Base-by-base conservation (phyloP, 768 basidiomycete genomes). In the Leccinum subtestaceum region DNA sequence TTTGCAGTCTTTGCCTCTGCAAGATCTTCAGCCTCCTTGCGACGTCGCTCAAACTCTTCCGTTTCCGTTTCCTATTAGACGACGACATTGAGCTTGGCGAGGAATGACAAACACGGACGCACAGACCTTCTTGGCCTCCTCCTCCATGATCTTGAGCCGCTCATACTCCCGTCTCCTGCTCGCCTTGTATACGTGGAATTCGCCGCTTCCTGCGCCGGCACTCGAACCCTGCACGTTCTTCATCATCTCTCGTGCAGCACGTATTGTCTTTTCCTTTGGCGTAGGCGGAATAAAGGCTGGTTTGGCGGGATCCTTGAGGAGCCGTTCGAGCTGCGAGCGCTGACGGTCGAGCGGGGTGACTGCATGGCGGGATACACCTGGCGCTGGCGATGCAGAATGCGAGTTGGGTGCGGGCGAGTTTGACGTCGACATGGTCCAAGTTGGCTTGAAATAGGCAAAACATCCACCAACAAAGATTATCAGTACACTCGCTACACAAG, bases 101-200 rank as follows among this genome's bases (percentile, higher is more conserved):
- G 2, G 7, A 38, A 36, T 19, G 40, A 51, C 23, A 34, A 10
- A 4, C 32, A 25, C 11, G 8, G 46, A 51, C 12, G 11, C 17
- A 59, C 84, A 59, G 67, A 93, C 97, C 74, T 89, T 88, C 67
- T 83, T 81, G 5, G 86, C 71, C 60, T 85, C 78, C 60, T 98
- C 95, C 61, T 95, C 93, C 78, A 99, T 84, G 13, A 96, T 66
- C 77, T 92, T 95, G 58, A 98, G 71, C 58, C 97, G 79, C 74
- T 99, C 97, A 67, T 98, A 98, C 77, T 99, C 97, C 67, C 96
- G 81, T 69, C 96, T 81, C 61, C 97, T 78, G 63, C 88, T 87
- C 17, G 96, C 95, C 71, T 98, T 98, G 78, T 98, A 99, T 0
- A 99, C 97, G 71, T 99, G 97, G 70, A 98, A 98, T 74, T 96